Conservation (phyloP, 2,329 filamentous ascomycete species). For the Nigrospora oryzae region DNA sequence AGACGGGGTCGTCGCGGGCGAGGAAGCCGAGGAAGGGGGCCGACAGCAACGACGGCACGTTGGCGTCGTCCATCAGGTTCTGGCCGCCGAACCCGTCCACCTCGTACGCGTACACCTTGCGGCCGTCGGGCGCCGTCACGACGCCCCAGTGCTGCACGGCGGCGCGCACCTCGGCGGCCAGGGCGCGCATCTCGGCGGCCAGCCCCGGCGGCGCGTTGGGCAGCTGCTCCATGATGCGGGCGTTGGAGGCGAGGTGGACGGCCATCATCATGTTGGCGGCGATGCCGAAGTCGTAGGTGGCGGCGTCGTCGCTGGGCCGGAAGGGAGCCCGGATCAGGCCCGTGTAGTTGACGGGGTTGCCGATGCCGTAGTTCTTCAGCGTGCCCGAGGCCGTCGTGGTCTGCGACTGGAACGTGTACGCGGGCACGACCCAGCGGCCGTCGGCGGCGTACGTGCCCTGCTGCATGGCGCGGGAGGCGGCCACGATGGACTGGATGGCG, state of each 20-base stretch:
- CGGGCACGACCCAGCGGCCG: constrained; percentile 41
- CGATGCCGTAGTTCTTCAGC: constrained; percentile 55
- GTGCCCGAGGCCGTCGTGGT: constrained; percentile 67
- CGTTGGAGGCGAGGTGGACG: constrained; percentile 36
- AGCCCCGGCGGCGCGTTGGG: constrained; percentile 21
- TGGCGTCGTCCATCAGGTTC: constrained; percentile 54
- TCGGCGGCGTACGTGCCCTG: constrained; percentile 55
- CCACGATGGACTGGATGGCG: constrained; percentile 52
- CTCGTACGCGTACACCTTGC: constrained; percentile 58
- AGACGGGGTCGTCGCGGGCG: constrained; percentile 41
- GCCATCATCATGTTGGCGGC: constrained; percentile 69
- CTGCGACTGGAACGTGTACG: constrained; percentile 62
- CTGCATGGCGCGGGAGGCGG: constrained; percentile 55
- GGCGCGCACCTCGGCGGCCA: constrained; percentile 51
- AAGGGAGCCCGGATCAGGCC: constrained; percentile 71
- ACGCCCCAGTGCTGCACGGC: constrained; percentile 48
- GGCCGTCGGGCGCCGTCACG: constrained; percentile 53
- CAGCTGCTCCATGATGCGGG: constrained; percentile 22
- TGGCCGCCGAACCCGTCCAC: constrained; percentile 56
- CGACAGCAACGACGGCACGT: constrained; percentile 48
- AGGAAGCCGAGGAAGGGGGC: constrained; percentile 48
- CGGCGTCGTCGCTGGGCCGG: constrained; percentile 71
- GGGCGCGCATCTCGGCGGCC: constrained; percentile 37
- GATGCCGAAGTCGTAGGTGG: constrained; percentile 69
- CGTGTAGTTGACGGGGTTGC: constrained; percentile 64